Evolutionary conservation across 257 asterid genomes (phyloP).

Genomic region (Petunia axillaris): DNA sequence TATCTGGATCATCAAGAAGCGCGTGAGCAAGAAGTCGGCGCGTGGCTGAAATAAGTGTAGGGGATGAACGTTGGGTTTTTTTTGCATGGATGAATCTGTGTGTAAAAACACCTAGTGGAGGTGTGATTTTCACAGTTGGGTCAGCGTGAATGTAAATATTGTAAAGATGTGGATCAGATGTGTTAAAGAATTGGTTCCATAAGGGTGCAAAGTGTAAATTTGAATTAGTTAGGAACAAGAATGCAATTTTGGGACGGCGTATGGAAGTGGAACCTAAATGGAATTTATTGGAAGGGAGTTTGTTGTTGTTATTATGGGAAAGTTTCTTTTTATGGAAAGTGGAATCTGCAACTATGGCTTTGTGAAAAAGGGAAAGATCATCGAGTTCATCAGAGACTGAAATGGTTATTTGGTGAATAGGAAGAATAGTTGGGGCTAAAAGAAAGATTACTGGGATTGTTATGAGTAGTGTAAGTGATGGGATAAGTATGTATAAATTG

Average conservation of each 20-base stretch:
- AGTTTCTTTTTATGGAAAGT: slow-evolving; percentile 27
- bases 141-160: slow-evolving; percentile 89
- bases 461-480: slow-evolving; percentile 65
- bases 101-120: slow-evolving; percentile 57
- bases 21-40: slow-evolving; percentile 76
- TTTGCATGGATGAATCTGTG: slow-evolving; percentile 60
- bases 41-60: slow-evolving; percentile 74
- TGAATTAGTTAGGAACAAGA: slow-evolving; percentile 80
- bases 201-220: slow-evolving; percentile 71
- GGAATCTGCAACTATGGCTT: slow-evolving; percentile 64
- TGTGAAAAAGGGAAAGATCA: slow-evolving; percentile 84
- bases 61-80: slow-evolving; percentile 89
- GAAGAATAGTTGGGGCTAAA: slow-evolving; percentile 66
- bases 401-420: slow-evolving; percentile 69
- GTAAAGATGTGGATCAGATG: slow-evolving; percentile 50
- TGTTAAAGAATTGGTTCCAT: slow-evolving; percentile 73
- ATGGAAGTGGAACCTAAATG: slow-evolving; percentile 66
- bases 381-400: slow-evolving; percentile 83
- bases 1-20: slow-evolving; percentile 64
- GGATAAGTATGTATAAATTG: slow-evolving; percentile 44
- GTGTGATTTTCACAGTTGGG: slow-evolving; percentile 49
- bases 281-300: slow-evolving; percentile 63
- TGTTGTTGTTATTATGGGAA: background rate
- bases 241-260: slow-evolving; percentile 85
- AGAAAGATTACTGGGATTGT: slow-evolving; percentile 57